These are phyloP conservation scores for Lipomyces anomalus DNA, from an alignment of 805 yeast species.

Conservation along the genomic window DNA sequence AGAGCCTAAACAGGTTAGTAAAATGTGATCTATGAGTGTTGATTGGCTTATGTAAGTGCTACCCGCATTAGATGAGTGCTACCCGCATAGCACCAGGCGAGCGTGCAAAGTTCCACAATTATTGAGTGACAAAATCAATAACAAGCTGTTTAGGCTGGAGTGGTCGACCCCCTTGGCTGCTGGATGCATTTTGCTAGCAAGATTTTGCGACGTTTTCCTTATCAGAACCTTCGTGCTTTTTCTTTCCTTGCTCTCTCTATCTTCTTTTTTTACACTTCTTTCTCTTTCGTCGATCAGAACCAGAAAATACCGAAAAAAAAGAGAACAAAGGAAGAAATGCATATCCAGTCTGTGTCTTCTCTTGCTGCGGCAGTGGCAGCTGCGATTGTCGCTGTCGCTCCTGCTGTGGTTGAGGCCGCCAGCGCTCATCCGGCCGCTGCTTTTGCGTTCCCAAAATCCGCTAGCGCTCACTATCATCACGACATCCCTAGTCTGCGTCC, in stretches of 20 bases:
- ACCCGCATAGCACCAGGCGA: too few relatives aligned
- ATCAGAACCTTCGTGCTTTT: neutral
- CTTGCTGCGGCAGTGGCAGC: constrained; percentile 20
- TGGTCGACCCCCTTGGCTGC: too few relatives aligned
- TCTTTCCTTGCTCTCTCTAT: neutral
- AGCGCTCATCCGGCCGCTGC: constrained; percentile 23
- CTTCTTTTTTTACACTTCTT: neutral
- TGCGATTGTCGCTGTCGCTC: constrained; percentile 8
- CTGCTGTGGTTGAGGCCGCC: constrained; percentile 17
- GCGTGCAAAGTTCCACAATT: too few relatives aligned
- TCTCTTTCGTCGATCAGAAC: neutral
- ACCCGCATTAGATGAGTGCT: too few relatives aligned
- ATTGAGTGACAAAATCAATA: too few relatives aligned
- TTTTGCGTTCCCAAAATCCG: constrained; percentile 23
- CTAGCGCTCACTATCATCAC: constrained; percentile 7
- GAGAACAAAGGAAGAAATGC: constrained; percentile 4
- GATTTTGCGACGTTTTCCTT: too few relatives aligned
- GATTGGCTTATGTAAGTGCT: too few relatives aligned
- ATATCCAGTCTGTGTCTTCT: constrained; percentile 19
- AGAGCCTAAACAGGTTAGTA: too few relatives aligned
- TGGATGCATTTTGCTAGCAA: too few relatives aligned
- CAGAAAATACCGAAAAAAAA: too few relatives aligned
- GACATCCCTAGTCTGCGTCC: constrained; percentile 34
- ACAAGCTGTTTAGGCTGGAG: too few relatives aligned
- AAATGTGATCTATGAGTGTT: too few relatives aligned